Conservation (phyloP, 768 basidiomycete genomes). For the Agrocybe chaxingu region DNA sequence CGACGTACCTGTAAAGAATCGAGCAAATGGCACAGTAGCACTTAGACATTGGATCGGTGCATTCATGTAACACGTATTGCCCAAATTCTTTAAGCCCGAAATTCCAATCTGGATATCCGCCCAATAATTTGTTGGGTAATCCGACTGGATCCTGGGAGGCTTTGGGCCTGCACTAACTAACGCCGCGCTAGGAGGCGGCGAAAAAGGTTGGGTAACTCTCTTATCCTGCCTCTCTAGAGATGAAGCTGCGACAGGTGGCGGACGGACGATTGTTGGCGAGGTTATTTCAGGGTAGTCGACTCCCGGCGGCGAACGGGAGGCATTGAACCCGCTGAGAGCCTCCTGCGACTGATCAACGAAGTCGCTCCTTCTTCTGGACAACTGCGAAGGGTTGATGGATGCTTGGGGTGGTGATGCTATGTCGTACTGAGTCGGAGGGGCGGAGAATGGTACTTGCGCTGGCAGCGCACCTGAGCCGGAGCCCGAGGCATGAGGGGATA, state of each 20-base stretch:
- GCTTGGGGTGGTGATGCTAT: constrained; percentile 78
- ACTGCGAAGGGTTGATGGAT: constrained; percentile 71
- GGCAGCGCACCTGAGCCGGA: constrained; percentile 11
- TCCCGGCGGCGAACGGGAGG: constrained; percentile 34
- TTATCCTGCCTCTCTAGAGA: constrained; percentile 77
- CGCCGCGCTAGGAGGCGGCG: constrained; percentile 9
- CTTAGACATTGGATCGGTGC: constrained; percentile 95
- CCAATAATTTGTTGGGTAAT: constrained; percentile 86
- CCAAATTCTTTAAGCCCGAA: constrained; percentile 89
- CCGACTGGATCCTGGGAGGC: constrained; percentile 66
- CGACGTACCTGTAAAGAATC: constrained; percentile 82
- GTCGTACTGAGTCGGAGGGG: constrained; percentile 38
- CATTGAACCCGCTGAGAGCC: constrained; percentile 44
- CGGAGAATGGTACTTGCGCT: constrained; percentile 27
- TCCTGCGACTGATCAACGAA: constrained; percentile 78
- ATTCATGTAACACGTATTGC: constrained; percentile 99
- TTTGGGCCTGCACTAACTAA: constrained; percentile 35
- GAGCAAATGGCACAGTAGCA: constrained; percentile 89
- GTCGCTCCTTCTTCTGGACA: constrained; percentile 72
- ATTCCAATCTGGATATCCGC: constrained; percentile 73
- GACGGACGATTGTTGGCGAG: constrained; percentile 60
- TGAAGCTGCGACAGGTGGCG: constrained; percentile 76
- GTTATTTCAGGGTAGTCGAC: constrained; percentile 83
- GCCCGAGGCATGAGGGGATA: constrained; percentile 25
- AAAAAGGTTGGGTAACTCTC: constrained; percentile 27